These are phyloP conservation scores for Colletotrichum sp. DNA, from an alignment of 2,329 filamentous ascomycete genomes.

Conservation along the genomic window DNA sequence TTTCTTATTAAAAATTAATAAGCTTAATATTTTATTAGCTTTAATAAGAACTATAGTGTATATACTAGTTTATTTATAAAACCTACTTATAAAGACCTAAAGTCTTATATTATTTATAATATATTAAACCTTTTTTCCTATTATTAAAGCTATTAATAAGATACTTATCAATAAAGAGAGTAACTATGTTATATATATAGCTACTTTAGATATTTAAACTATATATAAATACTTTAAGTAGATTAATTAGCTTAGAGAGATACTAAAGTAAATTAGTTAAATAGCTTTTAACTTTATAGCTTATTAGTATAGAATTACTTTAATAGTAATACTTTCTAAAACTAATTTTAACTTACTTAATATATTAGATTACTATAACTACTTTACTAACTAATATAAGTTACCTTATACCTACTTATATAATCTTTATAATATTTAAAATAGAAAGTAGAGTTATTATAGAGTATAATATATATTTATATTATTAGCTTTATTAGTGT, in stretches of 20 bases:
- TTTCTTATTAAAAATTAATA: background rate
- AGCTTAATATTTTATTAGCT: background rate
- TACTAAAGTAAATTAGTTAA: background rate
- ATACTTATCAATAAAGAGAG: background rate
- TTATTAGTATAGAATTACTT: background rate
- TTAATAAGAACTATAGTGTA: background rate
- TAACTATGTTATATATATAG: background rate
- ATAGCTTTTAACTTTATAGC: background rate
- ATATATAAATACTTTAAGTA: background rate
- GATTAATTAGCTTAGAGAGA: background rate
- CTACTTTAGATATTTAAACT: background rate
- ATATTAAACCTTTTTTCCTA: background rate
- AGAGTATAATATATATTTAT: no score
- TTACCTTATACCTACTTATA: no score
- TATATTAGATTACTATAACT: background rate
- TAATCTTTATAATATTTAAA: no score
- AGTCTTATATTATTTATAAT: background rate
- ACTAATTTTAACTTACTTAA: background rate
- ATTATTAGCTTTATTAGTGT: no score
- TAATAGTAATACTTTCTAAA: background rate
- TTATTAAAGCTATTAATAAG: background rate
- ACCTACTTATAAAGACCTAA: background rate
- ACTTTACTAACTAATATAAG: background rate
- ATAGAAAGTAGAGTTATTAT: no score
- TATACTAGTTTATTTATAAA: background rate